These are phyloP conservation scores for Venturia aucupariae DNA, from an alignment of 2,329 filamentous ascomycete species.

Conservation along the genomic window DNA sequence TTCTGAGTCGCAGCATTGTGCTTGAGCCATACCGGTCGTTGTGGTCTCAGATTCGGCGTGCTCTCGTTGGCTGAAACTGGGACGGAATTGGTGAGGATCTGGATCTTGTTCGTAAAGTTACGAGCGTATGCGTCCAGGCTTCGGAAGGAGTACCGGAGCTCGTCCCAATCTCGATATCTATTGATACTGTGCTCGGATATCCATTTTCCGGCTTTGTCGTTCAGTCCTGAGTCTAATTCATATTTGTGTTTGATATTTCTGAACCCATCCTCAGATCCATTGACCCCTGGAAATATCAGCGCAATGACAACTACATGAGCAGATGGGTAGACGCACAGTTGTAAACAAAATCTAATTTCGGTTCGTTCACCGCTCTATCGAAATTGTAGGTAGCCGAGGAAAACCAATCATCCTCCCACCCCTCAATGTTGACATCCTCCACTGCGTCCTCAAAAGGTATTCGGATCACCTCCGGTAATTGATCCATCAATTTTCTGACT, in stretches of 20 bases:
- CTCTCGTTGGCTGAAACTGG: slow-evolving; percentile 16
- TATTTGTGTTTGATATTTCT: slow-evolving; percentile 29
- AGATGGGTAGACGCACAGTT: slow-evolving; percentile 21
- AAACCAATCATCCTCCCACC: slow-evolving; percentile 37
- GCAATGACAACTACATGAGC: background rate
- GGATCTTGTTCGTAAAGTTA: slow-evolving; percentile 34
- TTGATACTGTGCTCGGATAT: slow-evolving; percentile 34
- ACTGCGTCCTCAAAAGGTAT: slow-evolving; percentile 33
- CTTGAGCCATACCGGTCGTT: slow-evolving; percentile 32
- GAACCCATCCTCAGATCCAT: slow-evolving; percentile 33
- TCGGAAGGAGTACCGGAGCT: slow-evolving; percentile 36
- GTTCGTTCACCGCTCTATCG: slow-evolving; percentile 23
- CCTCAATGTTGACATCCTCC: slow-evolving; percentile 28
- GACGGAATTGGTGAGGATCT: slow-evolving; percentile 36
- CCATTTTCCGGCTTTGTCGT: slow-evolving; percentile 34
- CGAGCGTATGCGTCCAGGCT: slow-evolving; percentile 34
- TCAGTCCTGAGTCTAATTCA: slow-evolving; percentile 33
- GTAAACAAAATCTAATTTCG: slow-evolving; percentile 37
- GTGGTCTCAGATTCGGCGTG: slow-evolving; percentile 21
- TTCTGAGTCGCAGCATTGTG: slow-evolving; percentile 22
- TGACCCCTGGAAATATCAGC: slow-evolving; percentile 28
- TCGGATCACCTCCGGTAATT: slow-evolving; percentile 32
- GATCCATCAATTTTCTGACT: background rate
- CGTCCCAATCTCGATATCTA: slow-evolving; percentile 37
- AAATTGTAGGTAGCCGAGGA: slow-evolving; percentile 26